Evolutionary conservation across 2,329 filamentous ascomycete genomes (phyloP), one percentile per base, ranked within the genome.

Genomic region (Epichloe coenophiala): DNA sequence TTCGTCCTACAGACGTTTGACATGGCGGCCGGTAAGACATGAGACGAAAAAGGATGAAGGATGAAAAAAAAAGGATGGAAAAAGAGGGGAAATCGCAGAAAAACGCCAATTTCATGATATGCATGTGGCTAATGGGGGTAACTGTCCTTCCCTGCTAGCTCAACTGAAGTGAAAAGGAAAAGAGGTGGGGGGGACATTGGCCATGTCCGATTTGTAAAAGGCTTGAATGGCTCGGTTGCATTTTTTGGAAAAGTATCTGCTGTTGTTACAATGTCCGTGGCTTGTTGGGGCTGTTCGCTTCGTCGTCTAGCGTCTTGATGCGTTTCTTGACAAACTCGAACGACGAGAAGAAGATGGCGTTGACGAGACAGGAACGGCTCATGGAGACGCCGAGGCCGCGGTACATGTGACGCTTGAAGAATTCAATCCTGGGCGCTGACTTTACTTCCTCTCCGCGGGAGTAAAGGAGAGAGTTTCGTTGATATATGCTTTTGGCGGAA

Each of bases 321-420:
- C 74, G 73, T 64, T 82, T 83, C 70, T 93, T 93, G 59, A 87
- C 77, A 59, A 88, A 83, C 68, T 94, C 88, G 63, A 93, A 94
- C 39, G 83, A 84, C 42, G 86, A 89, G 70, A 94, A 94, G 74
- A 94, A 94, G 60, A 94, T 86, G 57, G 87, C 86, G 64, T 94
- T 94, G 58, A 93, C 82, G 48, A 88, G 74, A 60, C 85, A 89
- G 12, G 86, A 90, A 51, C 88, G 81, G 57, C 80, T 77, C 81
- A 93, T 90, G 38, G 86, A 90, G 27, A 93, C 87, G 21, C 83
- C 86, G 3, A 94, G 74, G 33, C 87, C 88, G 58, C 86, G 81
- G 67, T 93, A 94, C 80, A 89, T 89, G 55, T 83, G 78, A 49
- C 74, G 74, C 60, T 84, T 80, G 67, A 88, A 86, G 67, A 88